Conservation (phyloP, 2,329 filamentous ascomycete genomes). For the Penicillium italicum region DNA sequence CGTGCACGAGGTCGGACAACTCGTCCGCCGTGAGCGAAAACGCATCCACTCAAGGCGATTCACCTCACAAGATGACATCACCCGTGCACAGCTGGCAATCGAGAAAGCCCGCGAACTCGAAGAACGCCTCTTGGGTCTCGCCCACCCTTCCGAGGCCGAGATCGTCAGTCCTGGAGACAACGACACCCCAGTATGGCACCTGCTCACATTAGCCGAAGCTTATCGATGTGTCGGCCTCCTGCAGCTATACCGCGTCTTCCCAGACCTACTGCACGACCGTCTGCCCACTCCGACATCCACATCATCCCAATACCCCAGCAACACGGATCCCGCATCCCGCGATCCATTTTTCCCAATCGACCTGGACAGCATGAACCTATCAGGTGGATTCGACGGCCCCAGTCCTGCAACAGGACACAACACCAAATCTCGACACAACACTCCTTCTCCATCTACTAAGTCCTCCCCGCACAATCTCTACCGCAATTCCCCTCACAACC, state of each 20-base stretch:
- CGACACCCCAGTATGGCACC: constrained; percentile 52
- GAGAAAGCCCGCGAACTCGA: constrained; percentile 43
- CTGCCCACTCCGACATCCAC: constrained; percentile 25
- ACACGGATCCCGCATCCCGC: constrained; percentile 1
- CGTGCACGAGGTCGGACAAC: constrained; percentile 46
- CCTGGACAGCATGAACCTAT: constrained; percentile 22
- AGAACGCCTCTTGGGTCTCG: constrained; percentile 45
- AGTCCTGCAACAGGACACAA: neutral
- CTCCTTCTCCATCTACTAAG: constrained; percentile 1
- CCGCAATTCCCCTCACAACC: constrained; percentile 15
- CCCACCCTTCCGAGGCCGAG: constrained; percentile 47
- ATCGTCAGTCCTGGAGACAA: constrained; percentile 52
- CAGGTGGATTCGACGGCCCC: constrained; percentile 17
- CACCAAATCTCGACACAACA: neutral
- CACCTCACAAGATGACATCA: constrained; percentile 37
- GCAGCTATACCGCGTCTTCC: constrained; percentile 55
- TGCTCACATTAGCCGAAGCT: constrained; percentile 52
- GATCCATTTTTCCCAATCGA: constrained; percentile 25
- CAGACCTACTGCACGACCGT: constrained; percentile 48
- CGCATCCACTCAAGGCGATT: constrained; percentile 36
- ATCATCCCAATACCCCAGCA: neutral
- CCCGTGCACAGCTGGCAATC: constrained; percentile 34
- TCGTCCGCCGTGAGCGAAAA: constrained; percentile 36
- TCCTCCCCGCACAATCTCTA: constrained; percentile 11
- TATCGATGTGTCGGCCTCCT: constrained; percentile 53